These are phyloP conservation scores for Mariannaea elegans DNA, from an alignment of 2,329 filamentous ascomycete genomes.

Conservation along the genomic window DNA sequence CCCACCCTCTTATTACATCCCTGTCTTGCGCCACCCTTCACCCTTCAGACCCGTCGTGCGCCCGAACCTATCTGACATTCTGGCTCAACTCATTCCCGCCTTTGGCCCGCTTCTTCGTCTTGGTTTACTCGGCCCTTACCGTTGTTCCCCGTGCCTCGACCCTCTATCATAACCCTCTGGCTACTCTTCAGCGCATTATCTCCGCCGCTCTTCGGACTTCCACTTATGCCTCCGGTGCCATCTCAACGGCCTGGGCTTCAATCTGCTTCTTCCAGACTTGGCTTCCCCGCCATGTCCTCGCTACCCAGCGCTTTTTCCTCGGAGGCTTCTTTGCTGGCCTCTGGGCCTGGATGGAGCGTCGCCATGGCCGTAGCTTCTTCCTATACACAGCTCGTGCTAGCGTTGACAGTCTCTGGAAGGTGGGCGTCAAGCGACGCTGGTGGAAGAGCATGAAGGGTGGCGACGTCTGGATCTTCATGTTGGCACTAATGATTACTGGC, in stretches of 20 bases:
- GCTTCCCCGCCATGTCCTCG: conserved; percentile 77
- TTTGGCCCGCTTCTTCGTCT: conserved; percentile 79
- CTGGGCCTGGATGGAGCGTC: conserved; percentile 81
- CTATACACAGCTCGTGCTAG: conserved; percentile 81
- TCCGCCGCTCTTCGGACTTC: conserved; percentile 77
- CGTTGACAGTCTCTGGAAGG: conserved; percentile 88
- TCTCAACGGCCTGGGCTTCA: conserved; percentile 87
- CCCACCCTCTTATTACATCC: conserved; percentile 85
- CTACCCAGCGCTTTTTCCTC: conserved; percentile 89
- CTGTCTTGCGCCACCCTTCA: conserved; percentile 92
- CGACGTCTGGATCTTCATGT: conserved; percentile 84
- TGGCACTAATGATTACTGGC: conserved; percentile 80
- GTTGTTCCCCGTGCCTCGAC: conserved; percentile 73
- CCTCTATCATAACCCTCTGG: conserved; percentile 75
- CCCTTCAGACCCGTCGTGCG: conserved; percentile 86
- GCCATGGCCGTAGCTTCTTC: conserved; percentile 73
- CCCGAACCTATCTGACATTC: conserved; percentile 86
- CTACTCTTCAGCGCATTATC: conserved; percentile 72
- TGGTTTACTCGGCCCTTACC: conserved; percentile 74
- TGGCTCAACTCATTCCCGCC: conserved; percentile 85
- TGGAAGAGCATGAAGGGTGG: conserved; percentile 85
- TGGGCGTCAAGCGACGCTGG: conserved; percentile 88
- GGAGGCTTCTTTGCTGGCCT: conserved; percentile 86
- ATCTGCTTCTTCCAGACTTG: conserved; percentile 88
- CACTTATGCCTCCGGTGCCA: conserved; percentile 78